These are phyloP conservation scores for Blastocladiella britannica DNA, from an alignment of 192 early-diverging fungal genomes.

Conservation along the genomic window DNA sequence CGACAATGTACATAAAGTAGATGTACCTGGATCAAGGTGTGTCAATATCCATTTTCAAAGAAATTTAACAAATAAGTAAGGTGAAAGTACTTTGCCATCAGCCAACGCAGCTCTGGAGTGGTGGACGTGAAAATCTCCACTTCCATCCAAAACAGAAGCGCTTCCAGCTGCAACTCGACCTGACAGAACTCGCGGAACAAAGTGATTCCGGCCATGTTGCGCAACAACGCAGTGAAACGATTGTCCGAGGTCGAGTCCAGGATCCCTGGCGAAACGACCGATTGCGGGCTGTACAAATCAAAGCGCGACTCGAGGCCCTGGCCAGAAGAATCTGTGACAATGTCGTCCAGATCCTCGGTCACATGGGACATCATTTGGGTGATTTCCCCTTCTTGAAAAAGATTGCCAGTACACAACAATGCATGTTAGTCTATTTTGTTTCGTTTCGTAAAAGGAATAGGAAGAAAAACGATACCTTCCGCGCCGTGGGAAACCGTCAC, in stretches of 20 bases:
- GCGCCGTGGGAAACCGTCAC: constrained; percentile 29
- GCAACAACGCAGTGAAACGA: constrained; percentile 16
- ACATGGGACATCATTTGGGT: constrained; percentile 2
- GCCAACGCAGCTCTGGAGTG: constrained; percentile 21
- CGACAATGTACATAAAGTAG: constrained; percentile 51
- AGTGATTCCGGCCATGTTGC: constrained; percentile 18
- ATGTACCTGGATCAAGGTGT: constrained; percentile 42
- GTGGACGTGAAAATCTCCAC: constrained; percentile 50
- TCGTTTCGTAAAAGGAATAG: background rate
- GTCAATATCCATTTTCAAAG: constrained; percentile 5
- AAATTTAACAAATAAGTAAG: constrained; percentile 4
- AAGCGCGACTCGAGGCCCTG: constrained; percentile 1
- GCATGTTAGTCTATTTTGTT: constrained; percentile 1
- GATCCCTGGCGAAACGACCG: constrained; percentile 9
- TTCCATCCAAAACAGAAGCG: constrained; percentile 63
- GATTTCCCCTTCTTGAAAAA: constrained; percentile 2
- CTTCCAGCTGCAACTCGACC: constrained; percentile 57
- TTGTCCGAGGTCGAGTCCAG: constrained; percentile 14
- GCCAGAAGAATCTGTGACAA: constrained; percentile 1
- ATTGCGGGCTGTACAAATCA: constrained; percentile 5
- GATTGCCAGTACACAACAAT: constrained; percentile 4
- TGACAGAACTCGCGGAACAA: constrained; percentile 35
- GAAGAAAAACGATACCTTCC: constrained; percentile 10
- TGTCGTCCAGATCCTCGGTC: constrained; percentile 1
- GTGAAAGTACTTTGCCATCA: constrained; percentile 10